Evolutionary conservation across 148 eudicot genomes (phyloP).

Genomic region (Rhododendron ferrugineum): DNA sequence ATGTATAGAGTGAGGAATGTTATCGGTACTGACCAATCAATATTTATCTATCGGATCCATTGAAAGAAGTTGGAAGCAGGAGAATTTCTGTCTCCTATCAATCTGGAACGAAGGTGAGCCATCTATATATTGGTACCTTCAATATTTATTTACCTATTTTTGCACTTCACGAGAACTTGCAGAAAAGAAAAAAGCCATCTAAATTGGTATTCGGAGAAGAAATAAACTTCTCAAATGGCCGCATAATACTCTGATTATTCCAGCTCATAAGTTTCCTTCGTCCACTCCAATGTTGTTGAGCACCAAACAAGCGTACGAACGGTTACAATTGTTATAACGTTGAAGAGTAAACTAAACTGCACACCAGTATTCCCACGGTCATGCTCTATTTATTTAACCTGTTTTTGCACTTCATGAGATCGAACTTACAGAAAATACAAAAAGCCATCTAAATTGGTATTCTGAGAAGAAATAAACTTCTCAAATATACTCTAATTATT

Average conservation of each 20-base stretch:
- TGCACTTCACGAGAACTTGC: not conserved
- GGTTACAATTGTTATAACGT: conserved; percentile 24
- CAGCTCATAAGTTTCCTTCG: not conserved
- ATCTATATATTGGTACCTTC: not conserved
- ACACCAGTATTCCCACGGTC: conserved; percentile 24
- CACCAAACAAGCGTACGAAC: not conserved
- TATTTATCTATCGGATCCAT: not conserved
- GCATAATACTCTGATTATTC: conserved; percentile 3
- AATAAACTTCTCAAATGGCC: conserved; percentile 9
- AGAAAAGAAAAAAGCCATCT: not conserved
- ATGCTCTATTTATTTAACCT: not conserved
- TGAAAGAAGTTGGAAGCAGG: not conserved
- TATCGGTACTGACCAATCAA: not conserved
- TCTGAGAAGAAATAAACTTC: not conserved
- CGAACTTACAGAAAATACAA: not conserved
- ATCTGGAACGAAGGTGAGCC: not conserved
- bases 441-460: not conserved
- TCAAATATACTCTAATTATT: not conserved
- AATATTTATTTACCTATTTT: not conserved
- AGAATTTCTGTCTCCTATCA: not conserved
- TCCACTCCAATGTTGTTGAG: not conserved
- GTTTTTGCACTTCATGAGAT: not conserved
- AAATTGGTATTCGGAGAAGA: not conserved
- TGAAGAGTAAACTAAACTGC: conserved; percentile 76
- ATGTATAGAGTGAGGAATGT: not conserved